Evolutionary conservation across 768 basidiomycete genomes (phyloP), one percentile per base, ranked within the genome.

Genomic region (Xanthoconium purpureum): DNA sequence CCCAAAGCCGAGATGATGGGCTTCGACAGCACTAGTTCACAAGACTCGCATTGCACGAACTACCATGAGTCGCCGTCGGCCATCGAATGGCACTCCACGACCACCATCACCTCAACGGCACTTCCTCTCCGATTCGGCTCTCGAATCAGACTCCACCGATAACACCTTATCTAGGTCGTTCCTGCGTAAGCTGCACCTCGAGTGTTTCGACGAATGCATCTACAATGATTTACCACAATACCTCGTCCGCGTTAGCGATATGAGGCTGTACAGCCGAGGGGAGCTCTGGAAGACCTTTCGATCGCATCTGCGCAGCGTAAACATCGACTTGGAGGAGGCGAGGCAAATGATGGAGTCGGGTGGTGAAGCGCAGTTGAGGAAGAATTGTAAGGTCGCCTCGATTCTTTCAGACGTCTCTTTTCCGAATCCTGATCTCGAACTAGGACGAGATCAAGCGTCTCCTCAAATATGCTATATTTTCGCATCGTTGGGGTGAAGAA

Each of bases 401-500:
- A 13, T 18, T 33, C 36, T 36, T 57, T 43, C 14, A 13, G 11
- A 10, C 37, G 33, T 12, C 5, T 5, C 5, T 43, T 30, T 5
- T 33, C 11, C 30, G 5, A 1, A 11, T 28, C 18, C 33, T 54
- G 47, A 60, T 42, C 18, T 36, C 12, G n/a, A 29, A 9, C 5
- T 14, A 62, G 59, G 33, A 43, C 33, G 17, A 13, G 2, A 50
- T 62, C 55, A 52, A 56, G 42, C 39, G 20, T 0, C 24, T 47
- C 28, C 51, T 64, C 39, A 56, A 56, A 17, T 64, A 57, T 5
- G 63, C 63, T 13, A 55, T 64, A 6, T 50, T 60, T 43, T 63
- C 63, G 20, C 63, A 64, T 29, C 63, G 63, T 32, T 64, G 63
- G 59, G 58, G 55, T 6, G 47, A 42, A 14, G 63, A 56, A 40